Percentiles rank a stretch among this genome's conserved stretches.
Evolutionary conservation across 257 asterid genomes (phyloP).

Genomic region (Verbena officinalis): DNA sequence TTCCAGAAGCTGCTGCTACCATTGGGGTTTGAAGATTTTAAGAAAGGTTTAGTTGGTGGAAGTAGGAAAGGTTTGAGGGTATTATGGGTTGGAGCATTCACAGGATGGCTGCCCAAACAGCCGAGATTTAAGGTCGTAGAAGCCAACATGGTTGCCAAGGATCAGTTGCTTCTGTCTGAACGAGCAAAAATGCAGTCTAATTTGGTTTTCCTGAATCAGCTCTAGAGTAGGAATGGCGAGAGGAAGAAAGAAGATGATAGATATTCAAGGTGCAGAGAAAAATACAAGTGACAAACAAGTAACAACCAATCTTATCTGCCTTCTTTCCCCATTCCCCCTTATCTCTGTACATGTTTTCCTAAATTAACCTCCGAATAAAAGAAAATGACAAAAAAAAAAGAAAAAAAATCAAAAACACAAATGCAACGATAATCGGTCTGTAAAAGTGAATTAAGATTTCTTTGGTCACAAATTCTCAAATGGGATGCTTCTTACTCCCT

Average conservation of each 20-base stretch:
- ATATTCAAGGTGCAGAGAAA: slow-evolving; percentile 17
- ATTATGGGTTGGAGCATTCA: slow-evolving; percentile 41
- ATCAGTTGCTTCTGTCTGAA: slow-evolving; percentile 6
- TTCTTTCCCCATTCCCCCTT: slow-evolving; percentile 42
- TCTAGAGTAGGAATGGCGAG: slow-evolving; percentile 5
- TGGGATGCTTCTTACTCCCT: no score
- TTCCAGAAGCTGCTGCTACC: slow-evolving; percentile 33
- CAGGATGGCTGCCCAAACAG: slow-evolving; percentile 42
- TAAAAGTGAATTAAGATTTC: no score
- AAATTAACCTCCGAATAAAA: neutral
- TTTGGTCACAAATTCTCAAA: no score
- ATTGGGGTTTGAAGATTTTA: slow-evolving; percentile 42
- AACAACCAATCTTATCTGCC: slow-evolving; percentile 54
- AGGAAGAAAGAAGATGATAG: slow-evolving; percentile 31
- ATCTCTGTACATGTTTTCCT: slow-evolving; percentile 37
- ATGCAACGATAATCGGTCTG: no score
- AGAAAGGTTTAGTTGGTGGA: slow-evolving; percentile 39
- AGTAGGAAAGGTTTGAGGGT: slow-evolving; percentile 47
- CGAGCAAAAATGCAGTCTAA: neutral
- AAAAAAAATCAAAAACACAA: no score
- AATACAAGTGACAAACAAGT: slow-evolving; percentile 30
- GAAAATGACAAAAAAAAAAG: neutral
- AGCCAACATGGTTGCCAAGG: slow-evolving; percentile 59
- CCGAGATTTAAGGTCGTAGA: slow-evolving; percentile 66
- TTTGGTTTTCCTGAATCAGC: slow-evolving; percentile 8